Percentiles rank a stretch among this genome's conserved stretches.
Evolutionary conservation across 805 yeast genomes (phyloP).

Genomic region (Myxozyma melibiosi): DNA sequence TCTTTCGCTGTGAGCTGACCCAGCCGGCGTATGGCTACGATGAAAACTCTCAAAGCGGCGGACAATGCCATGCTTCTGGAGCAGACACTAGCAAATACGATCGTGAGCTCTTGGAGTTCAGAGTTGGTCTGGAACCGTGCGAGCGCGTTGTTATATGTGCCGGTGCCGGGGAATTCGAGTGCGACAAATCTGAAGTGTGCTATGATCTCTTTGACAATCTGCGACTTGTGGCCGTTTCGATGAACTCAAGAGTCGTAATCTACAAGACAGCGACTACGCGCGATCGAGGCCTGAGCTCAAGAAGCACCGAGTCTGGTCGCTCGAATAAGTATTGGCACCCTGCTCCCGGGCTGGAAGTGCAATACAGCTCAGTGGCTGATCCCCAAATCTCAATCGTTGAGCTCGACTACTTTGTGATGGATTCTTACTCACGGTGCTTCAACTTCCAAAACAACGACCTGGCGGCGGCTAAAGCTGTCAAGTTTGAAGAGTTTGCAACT

Average conservation of each 20-base stretch:
- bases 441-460: background rate
- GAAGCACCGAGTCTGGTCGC: background rate
- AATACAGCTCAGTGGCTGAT: background rate
- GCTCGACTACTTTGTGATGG: slow-evolving; percentile 18
- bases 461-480: background rate
- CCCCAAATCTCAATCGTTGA: slow-evolving; percentile 16
- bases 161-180: slow-evolving; percentile 29
- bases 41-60: background rate
- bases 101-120: slow-evolving; percentile 20
- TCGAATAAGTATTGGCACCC: slow-evolving; percentile 17
- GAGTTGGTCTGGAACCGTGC: slow-evolving; percentile 2
- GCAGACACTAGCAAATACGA: background rate
- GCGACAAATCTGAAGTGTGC: slow-evolving; percentile 2
- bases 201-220: slow-evolving; percentile 19
- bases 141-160: slow-evolving; percentile 14
- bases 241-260: slow-evolving; percentile 22
- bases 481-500: slow-evolving; percentile 21
- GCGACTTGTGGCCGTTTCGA: slow-evolving; percentile 16
- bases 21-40: background rate
- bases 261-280: background rate
- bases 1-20: slow-evolving; percentile 19
- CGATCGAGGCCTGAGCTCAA: background rate
- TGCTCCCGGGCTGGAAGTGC: slow-evolving; percentile 11
- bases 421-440: slow-evolving; percentile 10
- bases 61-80: background rate